A percentile compares a stretch with the other conserved stretches of the same genome.
These are phyloP conservation scores for Talaromyces sp. DNA, from an alignment of 2,329 filamentous ascomycete species.

Conservation along the genomic window DNA sequence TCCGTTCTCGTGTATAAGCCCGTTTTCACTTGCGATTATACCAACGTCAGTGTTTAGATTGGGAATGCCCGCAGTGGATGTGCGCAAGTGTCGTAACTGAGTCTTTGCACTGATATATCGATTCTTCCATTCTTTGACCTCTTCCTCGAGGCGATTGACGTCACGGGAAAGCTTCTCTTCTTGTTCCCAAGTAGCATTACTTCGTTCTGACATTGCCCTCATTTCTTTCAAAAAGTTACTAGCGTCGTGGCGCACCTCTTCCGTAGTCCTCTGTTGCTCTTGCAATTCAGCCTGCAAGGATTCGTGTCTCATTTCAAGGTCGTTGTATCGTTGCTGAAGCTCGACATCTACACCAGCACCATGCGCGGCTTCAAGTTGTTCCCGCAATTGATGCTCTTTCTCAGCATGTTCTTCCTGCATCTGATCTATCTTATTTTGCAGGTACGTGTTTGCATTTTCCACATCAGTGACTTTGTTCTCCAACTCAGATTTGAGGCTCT, in stretches of 20 bases:
- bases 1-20: constrained; percentile 66
- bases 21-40: constrained; percentile 62
- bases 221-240: constrained; percentile 82
- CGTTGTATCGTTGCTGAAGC: constrained; percentile 55
- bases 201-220: constrained; percentile 76
- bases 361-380: constrained; percentile 52
- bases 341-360: constrained; percentile 45
- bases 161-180: constrained; percentile 73
- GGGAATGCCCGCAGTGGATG: constrained; percentile 70
- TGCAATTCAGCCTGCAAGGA: constrained; percentile 59
- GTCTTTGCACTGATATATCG: constrained; percentile 85
- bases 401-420: constrained; percentile 63
- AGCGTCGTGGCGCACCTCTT: constrained; percentile 80
- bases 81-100: constrained; percentile 73
- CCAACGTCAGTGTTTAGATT: constrained; percentile 38
- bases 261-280: constrained; percentile 75
- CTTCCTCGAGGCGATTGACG: constrained; percentile 70
- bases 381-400: constrained; percentile 58
- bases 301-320: constrained; percentile 59
- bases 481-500: constrained; percentile 59
- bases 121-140: constrained; percentile 84
- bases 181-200: constrained; percentile 69
- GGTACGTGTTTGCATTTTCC: constrained; percentile 68
- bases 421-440: constrained; percentile 73
- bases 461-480: constrained; percentile 71